Base-by-base conservation (phyloP, 1,284 basidiomycete genomes). In the Leucoagaricus sp. region DNA sequence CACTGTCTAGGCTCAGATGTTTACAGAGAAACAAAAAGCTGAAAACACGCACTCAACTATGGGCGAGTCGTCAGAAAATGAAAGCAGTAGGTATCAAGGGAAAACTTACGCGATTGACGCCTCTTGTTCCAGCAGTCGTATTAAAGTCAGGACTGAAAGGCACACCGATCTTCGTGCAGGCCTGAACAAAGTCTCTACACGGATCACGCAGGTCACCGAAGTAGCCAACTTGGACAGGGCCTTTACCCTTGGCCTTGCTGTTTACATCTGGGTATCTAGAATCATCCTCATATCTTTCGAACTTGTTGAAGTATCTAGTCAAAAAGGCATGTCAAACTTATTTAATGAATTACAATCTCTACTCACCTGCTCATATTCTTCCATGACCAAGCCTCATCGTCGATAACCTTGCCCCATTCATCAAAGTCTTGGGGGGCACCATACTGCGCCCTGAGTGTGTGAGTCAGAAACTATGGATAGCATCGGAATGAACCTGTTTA, bases 351-450 rank as follows among this genome's bases (percentile, higher is more conserved):
- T 13, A 4, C 12, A 56, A 21, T 33, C 15, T 50, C 2, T 2
- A 58, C 72, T 47, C 63, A 82, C 84, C 67, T 65, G 57, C 72
- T 69, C 52, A 89, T 74, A 38, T 81, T 77, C 44, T 77, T 70
- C 79, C 83, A 89, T 15, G 81, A 72, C 87, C 87, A 91, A 12
- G 77, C 75, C 9, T 81, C 80, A 56, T 86, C 82, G n/a, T 76
- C 78, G 17, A 74, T 74, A 29, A 82, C 74, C n/a, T 70, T 61
- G 0, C 80, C 84, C 81, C 86, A 89, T 65, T 89, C 80, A 61
- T 89, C 84, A 60, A 82, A 89, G 63, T 90, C 88, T 0, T 80
- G 80, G 1, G 87, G 85, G 4, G 84, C 77, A 17, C 86, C 85
- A 41, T 82, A 82, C 17, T 89, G 87, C 52, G 82, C 86, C 71